Evolutionary conservation across 2,329 filamentous ascomycete genomes (phyloP).

Genomic region (Ceratocystis alfenasii): DNA sequence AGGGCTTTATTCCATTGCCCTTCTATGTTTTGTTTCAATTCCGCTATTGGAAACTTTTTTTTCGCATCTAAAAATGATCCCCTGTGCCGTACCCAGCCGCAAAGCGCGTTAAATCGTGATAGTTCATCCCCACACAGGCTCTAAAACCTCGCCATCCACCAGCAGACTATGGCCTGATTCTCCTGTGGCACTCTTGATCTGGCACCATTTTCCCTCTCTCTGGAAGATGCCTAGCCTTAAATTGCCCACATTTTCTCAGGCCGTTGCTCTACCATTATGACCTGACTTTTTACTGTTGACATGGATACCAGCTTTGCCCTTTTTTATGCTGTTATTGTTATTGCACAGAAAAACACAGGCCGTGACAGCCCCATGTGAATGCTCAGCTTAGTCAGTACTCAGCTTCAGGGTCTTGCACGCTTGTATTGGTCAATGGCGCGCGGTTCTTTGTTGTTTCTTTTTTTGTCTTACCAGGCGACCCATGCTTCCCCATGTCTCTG

Average conservation of each 20-base stretch:
- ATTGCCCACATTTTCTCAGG: not conserved
- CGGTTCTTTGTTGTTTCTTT: not conserved
- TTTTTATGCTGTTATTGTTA: not conserved
- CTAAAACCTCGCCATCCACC: slow-evolving; percentile 1
- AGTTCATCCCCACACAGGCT: not conserved
- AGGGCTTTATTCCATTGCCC: not conserved
- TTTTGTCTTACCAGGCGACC: not conserved
- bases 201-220: not conserved
- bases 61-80: not conserved
- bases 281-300: not conserved
- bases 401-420: slow-evolving; percentile 3
- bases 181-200: not conserved
- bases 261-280: not conserved
- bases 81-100: not conserved
- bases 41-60: not conserved
- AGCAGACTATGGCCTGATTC: slow-evolving; percentile 3
- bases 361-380: not conserved
- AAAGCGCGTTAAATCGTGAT: not conserved
- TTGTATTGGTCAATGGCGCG: slow-evolving; percentile 11
- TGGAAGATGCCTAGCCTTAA: too few relatives aligned
- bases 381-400: not conserved
- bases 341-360: not conserved
- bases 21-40: not conserved
- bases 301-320: not conserved
- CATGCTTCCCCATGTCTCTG: not conserved